Evolutionary conservation across 345 rosid genomes (phyloP), one percentile per base, ranked within the genome.

Genomic region (Gossypium australe): DNA sequence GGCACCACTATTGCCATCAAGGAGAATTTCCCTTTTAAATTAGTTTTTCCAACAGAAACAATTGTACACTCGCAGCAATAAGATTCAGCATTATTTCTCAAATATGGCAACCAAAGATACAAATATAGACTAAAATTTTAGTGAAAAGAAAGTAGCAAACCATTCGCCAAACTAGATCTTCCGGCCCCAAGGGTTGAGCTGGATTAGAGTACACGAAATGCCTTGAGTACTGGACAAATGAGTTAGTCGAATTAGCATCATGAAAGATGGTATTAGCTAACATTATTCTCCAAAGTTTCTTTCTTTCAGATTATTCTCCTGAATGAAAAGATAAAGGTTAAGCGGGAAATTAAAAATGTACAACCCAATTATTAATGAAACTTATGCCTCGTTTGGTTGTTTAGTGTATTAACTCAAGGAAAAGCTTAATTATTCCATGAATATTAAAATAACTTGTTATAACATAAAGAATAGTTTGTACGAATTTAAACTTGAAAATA

Each of bases 121-220:
- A 27, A 68, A 3, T 51, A 25, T 29, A 70, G 29, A 27, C 25
- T 69, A 27, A 17, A 69, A 13, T 56, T 56, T 22, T 11, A 29
- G 69, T 17, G 55, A 65, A 43, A 3, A 64, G 17, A 34, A 34
- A 29, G 52, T 53, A 1, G 84, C 92, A 12, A 73, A 95, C 97
- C 99, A 96, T 90, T 87, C 94, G 87, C 99, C 99, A 96, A 61
- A 84, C 86, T 78, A 96, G 81, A 83, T 96, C 99, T 84, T 96
- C 99, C 4, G 98, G 97, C 77, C 99, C 99, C 85, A 90, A 79
- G 17, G 92, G 95, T 76, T 84, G 97, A 73, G 98, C 98, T 76
- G 98, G 99, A 82, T 79, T 88, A 68, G 99, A 91, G 83, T 90
- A 93, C 34, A 95, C 17, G 77, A 93, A 93, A 87, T 95, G 94